Percentiles rank a stretch among this genome's conserved stretches.
phyloP scores from a whole-genome alignment of 1,284 basidiomycete genomes.

The Taiwanofungus camphoratus region DNA sequence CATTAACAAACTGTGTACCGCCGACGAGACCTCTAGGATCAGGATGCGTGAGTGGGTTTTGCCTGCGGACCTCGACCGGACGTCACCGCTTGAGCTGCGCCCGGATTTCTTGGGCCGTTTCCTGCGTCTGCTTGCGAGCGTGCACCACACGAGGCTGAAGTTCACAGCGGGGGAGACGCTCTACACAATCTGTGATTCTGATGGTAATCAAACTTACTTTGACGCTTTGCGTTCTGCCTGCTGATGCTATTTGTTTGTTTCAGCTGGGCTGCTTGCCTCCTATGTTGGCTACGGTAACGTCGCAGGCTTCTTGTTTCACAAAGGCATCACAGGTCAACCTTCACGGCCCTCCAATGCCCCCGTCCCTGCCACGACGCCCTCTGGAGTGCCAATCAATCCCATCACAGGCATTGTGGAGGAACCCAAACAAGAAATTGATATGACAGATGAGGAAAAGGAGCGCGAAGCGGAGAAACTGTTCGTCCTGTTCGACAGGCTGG shows the following conservation, averaged over 20 bases:
- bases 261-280: constrained; percentile 63
- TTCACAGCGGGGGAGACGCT: constrained; percentile 82
- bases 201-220: constrained; percentile 59
- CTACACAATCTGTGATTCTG: constrained; percentile 72
- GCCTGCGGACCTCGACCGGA: constrained; percentile 75
- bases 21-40: constrained; percentile 49
- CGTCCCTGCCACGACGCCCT: constrained; percentile 34
- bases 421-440: constrained; percentile 40
- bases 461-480: constrained; percentile 86
- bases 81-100: constrained; percentile 65
- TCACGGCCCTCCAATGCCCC: constrained; percentile 28
- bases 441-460: constrained; percentile 92
- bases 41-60: constrained; percentile 63
- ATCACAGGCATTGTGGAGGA: constrained; percentile 66
- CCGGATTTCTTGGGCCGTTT: constrained; percentile 72
- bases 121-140: constrained; percentile 69
- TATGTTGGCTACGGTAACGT: constrained; percentile 91
- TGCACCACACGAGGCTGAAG: constrained; percentile 68
- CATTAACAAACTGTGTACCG: constrained; percentile 61
- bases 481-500: constrained; percentile 82
- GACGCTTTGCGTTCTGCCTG: not conserved
- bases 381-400: constrained; percentile 62
- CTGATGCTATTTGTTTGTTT: constrained; percentile 2
- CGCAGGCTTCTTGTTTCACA: constrained; percentile 86
- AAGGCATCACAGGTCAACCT: constrained; percentile 69